Conservation (phyloP, 371 early-diverging fungal genomes). For the Rhizopus sp. region DNA sequence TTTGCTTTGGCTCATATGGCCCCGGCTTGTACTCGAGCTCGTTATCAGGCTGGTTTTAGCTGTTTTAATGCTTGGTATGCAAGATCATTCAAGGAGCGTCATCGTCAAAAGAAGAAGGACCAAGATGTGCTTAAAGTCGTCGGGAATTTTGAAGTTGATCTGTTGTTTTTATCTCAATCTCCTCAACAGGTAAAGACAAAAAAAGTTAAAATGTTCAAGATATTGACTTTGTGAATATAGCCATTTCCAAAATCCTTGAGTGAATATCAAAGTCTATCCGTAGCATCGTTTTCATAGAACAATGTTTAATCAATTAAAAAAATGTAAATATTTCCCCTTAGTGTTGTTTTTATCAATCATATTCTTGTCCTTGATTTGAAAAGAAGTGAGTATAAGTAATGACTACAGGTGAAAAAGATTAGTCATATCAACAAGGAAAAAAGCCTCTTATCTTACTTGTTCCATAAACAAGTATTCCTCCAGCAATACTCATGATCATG, state of each 20-base stretch:
- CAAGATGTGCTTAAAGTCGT: slow-evolving; percentile 36
- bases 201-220: not conserved
- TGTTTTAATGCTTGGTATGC: slow-evolving; percentile 52
- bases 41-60: slow-evolving; percentile 43
- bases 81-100: slow-evolving; percentile 28
- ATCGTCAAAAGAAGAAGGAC: slow-evolving; percentile 25
- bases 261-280: not conserved
- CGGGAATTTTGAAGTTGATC: slow-evolving; percentile 38
- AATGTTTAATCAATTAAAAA: too few relatives aligned
- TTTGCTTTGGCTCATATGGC: slow-evolving; percentile 47
- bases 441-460: slow-evolving; percentile 61
- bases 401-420: slow-evolving; percentile 8
- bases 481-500: slow-evolving; percentile 85
- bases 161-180: slow-evolving; percentile 35
- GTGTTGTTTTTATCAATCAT: not conserved
- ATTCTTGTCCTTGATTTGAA: slow-evolving; percentile 46
- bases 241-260: not conserved
- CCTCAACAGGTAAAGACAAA: slow-evolving; percentile 22
- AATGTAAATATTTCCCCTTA: not conserved
- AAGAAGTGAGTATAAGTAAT: slow-evolving; percentile 56
- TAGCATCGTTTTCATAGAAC: not conserved
- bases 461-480: slow-evolving; percentile 86
- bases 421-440: not conserved
- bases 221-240: not conserved
- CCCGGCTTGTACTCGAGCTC: slow-evolving; percentile 37